Conservation (phyloP, 2,329 filamentous ascomycete species). For the Capronia americana region DNA sequence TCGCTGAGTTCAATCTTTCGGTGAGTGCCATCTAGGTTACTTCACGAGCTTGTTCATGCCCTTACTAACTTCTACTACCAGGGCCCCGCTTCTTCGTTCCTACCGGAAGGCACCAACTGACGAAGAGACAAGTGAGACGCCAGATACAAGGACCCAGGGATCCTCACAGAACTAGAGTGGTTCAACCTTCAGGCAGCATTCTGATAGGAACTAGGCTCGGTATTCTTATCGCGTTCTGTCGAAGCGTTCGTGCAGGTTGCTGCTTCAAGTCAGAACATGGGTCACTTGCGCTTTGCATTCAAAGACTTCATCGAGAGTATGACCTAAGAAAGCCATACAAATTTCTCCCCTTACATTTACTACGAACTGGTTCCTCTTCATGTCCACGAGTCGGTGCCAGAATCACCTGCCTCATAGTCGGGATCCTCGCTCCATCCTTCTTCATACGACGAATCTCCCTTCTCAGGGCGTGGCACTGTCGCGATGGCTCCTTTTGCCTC, state of each 20-base stretch:
- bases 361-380: background rate
- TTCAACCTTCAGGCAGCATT: background rate
- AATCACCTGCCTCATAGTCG: background rate
- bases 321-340: background rate
- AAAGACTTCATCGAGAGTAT: background rate
- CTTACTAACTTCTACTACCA: background rate
- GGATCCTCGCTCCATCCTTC: slow-evolving; percentile 1
- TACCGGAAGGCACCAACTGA: background rate
- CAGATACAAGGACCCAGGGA: background rate
- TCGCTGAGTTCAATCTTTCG: background rate
- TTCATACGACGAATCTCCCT: background rate
- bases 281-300: background rate
- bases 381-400: background rate
- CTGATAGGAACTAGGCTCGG: background rate
- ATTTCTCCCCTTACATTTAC: background rate
- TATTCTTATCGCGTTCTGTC: background rate
- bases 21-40: background rate
- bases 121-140: background rate
- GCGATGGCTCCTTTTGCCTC: background rate
- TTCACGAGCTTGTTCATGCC: background rate
- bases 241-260: background rate
- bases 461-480: background rate
- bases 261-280: background rate
- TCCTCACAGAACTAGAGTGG: background rate
- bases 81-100: background rate